Evolutionary conservation across 345 rosid genomes (phyloP).

Genomic region (Gossypium thurberi): DNA sequence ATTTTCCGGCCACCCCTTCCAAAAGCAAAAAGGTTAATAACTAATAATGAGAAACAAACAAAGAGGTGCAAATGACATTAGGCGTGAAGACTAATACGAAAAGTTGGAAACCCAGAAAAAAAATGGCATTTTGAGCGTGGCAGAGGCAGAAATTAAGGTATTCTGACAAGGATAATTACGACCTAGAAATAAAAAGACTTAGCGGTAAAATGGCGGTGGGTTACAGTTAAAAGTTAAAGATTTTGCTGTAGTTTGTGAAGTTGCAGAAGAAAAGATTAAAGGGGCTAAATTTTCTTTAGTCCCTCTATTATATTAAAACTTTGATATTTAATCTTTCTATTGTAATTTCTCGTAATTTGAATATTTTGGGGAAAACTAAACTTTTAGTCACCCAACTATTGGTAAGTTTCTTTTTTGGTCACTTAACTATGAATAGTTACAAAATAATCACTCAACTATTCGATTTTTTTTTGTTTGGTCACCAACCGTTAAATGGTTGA

Average conservation of each 20-base stretch:
- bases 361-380: no score
- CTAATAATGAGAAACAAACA: slow-evolving; percentile 19
- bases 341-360: no score
- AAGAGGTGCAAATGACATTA: slow-evolving; percentile 27
- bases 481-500: no score
- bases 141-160: slow-evolving; percentile 49
- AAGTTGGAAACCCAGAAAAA: not conserved
- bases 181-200: slow-evolving; percentile 17
- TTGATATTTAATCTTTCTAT: not conserved
- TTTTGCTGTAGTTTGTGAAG: not conserved
- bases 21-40: not conserved
- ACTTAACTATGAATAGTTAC: no score
- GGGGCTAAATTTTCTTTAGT: not conserved
- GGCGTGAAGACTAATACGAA: slow-evolving; percentile 25
- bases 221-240: not conserved
- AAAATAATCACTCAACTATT: no score
- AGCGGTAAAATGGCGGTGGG: not conserved
- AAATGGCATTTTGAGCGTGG: slow-evolving; percentile 23
- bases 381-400: no score
- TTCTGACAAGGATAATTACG: slow-evolving; percentile 58
- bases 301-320: not conserved
- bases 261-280: not conserved
- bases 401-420: no score
- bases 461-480: no score
- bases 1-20: not conserved